Base-by-base conservation (phyloP, 2,329 filamentous ascomycete genomes). In the Talaromyces albobiverticillius region DNA sequence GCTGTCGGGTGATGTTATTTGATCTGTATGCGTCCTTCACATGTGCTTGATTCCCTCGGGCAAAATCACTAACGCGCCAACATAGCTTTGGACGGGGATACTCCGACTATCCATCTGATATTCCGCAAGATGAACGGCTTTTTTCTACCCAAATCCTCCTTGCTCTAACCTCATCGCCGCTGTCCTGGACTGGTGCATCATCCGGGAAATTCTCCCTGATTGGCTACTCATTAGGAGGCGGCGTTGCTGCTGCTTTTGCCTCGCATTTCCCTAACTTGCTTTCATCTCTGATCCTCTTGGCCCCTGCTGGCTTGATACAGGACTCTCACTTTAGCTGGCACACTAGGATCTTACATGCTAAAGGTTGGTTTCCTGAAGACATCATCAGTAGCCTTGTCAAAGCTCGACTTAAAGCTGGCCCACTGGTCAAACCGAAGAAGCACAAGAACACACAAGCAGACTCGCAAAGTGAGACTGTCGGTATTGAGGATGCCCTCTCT, bases 171-270 rank as follows among this genome's bases (percentile, higher is more conserved):
- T 90, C 88, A 1, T 91, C 88, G 2, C 77, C 82, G 0, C 72
- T 93, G 2, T 61, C 83, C 13, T 91, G 88, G 88, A 85, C 82
- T 0, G 76, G 76, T 6, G 59, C 63, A 26, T 62, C 63, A 4
- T 74, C 68, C 6, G 73, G 74, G 7, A 78, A 77, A 50, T 93
- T 94, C 68, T 82, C 84, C 57, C 73, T 95, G 5, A 72, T 91
- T 3, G 90, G 90, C 2, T 95, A 94, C 69, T 91, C 87, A 0
- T 78, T 95, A 0, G 90, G 90, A 43, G 90, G 90, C 32, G 88
- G 86, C 13, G 81, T 95, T 38, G 80, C 82, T 1, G 84, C 83
- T 9, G 79, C 84, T 18, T 93, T 94, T 65, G 81, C 88, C 1
- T 79, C 81, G 1, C 83, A 83, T 64, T 89, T 90, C 63, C 83